Evolutionary conservation across 2,329 filamentous ascomycete species (phyloP), one percentile per base, ranked within the genome.

Genomic region (Ustulina deusta): DNA sequence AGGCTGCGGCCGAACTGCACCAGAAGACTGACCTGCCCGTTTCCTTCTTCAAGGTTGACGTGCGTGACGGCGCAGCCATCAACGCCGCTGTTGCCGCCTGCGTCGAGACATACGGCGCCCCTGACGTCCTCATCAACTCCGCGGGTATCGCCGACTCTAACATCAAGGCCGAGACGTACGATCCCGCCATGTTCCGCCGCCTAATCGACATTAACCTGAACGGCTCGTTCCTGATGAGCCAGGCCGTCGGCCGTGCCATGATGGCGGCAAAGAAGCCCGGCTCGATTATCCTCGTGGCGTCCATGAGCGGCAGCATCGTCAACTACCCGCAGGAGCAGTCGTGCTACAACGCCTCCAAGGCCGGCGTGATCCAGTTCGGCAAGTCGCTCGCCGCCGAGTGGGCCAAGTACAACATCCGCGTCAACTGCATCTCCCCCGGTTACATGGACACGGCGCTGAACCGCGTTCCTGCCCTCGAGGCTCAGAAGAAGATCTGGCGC

Each of bases 381-480:
- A 93, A 92, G 84, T 93, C 91, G 3, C 87, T 96, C 27, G 92
- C 91, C 49, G 91, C 92, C 63, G 93, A 96, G 82, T 95, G 93
- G 92, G 91, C 92, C 75, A 91, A 92, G 81, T 86, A 93, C 81
- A 85, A 86, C 74, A 93, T 95, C 77, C 90, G 92, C 42, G 92
- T 94, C 76, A 96, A 96, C 86, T 91, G 89, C 80, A 93, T 95
- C 81, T 93, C 90, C 6, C 92, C 93, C 22, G 92, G 92, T 34
- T 95, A 95, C 84, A 94, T 95, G 90, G 91, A 94, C 83, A 96
- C 92, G 5, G 91, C 90, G 5, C 84, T 93, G 70, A 94, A 93
- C 87, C 89, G 90, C 68, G 91, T 93, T 7, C 91, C 91, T 25
- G 90, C 90, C 44, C 88, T 94, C 22, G 91, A 94, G 71, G 91